Percentiles rank a stretch among this genome's conserved stretches.
Conservation (phyloP, 164 flowering plant genomes). For the Nymphaea thermarum region DNA sequence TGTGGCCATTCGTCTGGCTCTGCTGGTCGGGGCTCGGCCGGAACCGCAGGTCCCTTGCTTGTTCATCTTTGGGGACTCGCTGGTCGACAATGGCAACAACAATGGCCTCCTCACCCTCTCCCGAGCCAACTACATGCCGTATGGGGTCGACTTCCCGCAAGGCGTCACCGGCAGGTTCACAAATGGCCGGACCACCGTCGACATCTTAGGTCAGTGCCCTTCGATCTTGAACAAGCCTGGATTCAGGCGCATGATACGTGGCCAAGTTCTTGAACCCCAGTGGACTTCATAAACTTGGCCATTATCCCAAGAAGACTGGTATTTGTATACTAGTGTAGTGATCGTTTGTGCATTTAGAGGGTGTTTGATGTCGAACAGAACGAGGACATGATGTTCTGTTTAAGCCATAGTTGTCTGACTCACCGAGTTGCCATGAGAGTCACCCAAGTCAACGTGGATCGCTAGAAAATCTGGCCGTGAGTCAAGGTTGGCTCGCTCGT, state of each 20-base stretch:
- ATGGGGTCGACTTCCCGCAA: conserved; percentile 65
- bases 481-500: too few species aligned
- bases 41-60: conserved; percentile 47
- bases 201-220: conserved; percentile 35
- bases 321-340: too few species aligned
- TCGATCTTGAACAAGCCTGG: not conserved
- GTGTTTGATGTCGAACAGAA: too few species aligned
- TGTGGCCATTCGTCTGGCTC: not conserved
- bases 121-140: conserved; percentile 78
- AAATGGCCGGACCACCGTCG: conserved; percentile 71
- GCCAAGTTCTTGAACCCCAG: not conserved
- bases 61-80: conserved; percentile 81
- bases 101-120: conserved; percentile 55
- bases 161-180: conserved; percentile 78
- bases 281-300: not conserved
- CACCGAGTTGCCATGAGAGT: too few species aligned
- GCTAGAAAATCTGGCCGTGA: too few species aligned
- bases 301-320: not conserved
- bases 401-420: too few species aligned
- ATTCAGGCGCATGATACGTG: not conserved
- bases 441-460: too few species aligned
- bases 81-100: conserved; percentile 91
- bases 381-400: too few species aligned
- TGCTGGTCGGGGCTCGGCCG: conserved; percentile 6
- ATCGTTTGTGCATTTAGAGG: too few species aligned